Evolutionary conservation across 306 rosid species (phyloP).

Genomic region (Cicer cuneatum): DNA sequence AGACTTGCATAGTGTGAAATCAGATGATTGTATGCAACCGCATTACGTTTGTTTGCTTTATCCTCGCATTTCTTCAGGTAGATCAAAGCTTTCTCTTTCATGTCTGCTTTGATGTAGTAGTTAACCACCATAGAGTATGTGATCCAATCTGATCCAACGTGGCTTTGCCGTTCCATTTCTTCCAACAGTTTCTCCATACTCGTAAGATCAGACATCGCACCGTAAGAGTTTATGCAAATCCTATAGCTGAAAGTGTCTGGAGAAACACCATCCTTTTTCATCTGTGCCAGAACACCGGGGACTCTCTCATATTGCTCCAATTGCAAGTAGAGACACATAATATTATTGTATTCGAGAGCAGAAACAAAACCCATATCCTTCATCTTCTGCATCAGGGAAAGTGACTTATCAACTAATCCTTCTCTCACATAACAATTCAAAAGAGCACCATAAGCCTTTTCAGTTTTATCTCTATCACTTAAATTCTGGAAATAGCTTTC

Average conservation of each 20-base stretch:
- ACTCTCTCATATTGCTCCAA: constrained; percentile 61
- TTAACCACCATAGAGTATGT: constrained; percentile 65
- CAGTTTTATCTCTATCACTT: constrained; percentile 53
- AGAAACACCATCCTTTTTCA: constrained; percentile 63
- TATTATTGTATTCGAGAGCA: constrained; percentile 60
- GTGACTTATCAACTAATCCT: constrained; percentile 66
- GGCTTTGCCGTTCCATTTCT: constrained; percentile 62
- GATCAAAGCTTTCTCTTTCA: constrained; percentile 60
- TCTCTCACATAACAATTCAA: constrained; percentile 75
- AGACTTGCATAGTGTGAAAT: constrained; percentile 62
- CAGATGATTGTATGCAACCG: constrained; percentile 61
- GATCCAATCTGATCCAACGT: constrained; percentile 54
- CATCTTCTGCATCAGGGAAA: constrained; percentile 65
- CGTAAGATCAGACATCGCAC: constrained; percentile 56
- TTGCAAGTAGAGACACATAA: constrained; percentile 65
- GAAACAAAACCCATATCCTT: constrained; percentile 67
- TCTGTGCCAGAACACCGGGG: constrained; percentile 57
- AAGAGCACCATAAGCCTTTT: constrained; percentile 66
- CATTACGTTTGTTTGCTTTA: constrained; percentile 46
- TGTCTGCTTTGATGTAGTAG: constrained; percentile 59
- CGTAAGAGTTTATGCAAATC: constrained; percentile 66
- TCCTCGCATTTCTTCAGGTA: constrained; percentile 66
- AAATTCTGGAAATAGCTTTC: constrained; percentile 66
- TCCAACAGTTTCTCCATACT: constrained; percentile 64
- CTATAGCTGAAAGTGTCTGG: constrained; percentile 69